Base-by-base conservation (phyloP, 2,329 filamentous ascomycete genomes). In the Clonostachys rhizophaga region DNA sequence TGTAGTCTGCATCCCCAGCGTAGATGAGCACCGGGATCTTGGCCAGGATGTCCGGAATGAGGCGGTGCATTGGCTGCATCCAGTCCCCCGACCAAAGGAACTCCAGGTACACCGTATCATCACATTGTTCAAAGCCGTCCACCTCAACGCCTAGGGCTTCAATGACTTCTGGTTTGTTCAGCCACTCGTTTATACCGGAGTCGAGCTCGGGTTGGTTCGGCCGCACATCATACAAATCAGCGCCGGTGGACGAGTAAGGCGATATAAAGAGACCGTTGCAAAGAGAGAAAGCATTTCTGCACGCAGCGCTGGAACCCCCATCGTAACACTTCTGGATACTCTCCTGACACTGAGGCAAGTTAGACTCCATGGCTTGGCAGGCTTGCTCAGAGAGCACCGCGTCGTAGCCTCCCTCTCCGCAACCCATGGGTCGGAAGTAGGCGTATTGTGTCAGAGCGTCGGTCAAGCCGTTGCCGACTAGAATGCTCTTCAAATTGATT, bases 71-170 rank as follows among this genome's bases (percentile, higher is more conserved):
- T 44, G 94, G 94, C 79, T 95, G 87, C 87, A 96, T 96, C 94
- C 94, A 97, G 72, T 99, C 94, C 63, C 94, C 94, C 62, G 92
- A 86, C 74, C 96, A 91, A 49, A 96, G 75, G 81, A 99, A 99
- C 80, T 96, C 95, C 62, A 91, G 84, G 83, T 97, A 97, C 72
- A 97, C 95, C 69, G 96, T 89, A 59, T 94, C 91, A 81, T 99
- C 97, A 83, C 94, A 99, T 67, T 88, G 92, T 62, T 96, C 89
- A 68, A 95, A 97, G 64, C 78, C 81, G 55, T 82, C 78, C 49
- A 96, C 89, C 72, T 99, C 94, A 45, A 84, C 91, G 54, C 94
- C 94, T 33, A 97, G 80, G 40, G 91, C 90, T 61, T 91, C 81
- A 75, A 87, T 88, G 53, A 96, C 91, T 14, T 89, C 78, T 47